phyloP scores from a whole-genome alignment of 2,329 filamentous ascomycete species.

The Colletotrichum coccodes region DNA sequence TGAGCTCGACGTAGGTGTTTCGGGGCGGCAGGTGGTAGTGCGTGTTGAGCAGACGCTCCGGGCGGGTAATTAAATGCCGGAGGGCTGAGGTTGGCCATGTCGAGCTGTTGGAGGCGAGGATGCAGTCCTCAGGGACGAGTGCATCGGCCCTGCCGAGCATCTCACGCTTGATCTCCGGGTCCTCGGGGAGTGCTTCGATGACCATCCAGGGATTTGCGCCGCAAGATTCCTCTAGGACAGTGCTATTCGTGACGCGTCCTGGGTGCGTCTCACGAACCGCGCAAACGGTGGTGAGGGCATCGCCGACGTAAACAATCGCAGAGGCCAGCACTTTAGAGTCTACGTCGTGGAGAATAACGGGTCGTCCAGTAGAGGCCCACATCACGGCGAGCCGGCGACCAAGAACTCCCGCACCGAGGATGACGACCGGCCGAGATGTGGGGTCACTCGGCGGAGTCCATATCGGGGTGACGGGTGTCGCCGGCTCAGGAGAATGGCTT shows the following conservation, averaged over 20 bases:
- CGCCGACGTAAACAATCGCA: slow-evolving; percentile 44
- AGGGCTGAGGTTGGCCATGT: slow-evolving; percentile 42
- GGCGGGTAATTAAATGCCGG: slow-evolving; percentile 34
- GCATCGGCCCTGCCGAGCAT: slow-evolving; percentile 41
- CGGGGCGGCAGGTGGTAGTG: slow-evolving; percentile 47
- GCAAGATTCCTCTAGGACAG: slow-evolving; percentile 36
- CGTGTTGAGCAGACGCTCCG: slow-evolving; percentile 43
- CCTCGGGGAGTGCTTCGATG: slow-evolving; percentile 45
- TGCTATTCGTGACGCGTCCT: slow-evolving; percentile 39
- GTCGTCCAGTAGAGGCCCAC: slow-evolving; percentile 40
- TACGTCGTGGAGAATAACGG: slow-evolving; percentile 42
- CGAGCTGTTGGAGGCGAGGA: slow-evolving; percentile 44
- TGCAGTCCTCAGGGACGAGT: slow-evolving; percentile 39
- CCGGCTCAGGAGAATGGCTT: slow-evolving; percentile 5
- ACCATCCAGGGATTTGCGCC: slow-evolving; percentile 40
- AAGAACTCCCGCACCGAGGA: slow-evolving; percentile 53
- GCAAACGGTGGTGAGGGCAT: slow-evolving; percentile 44
- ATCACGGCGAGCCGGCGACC: slow-evolving; percentile 50
- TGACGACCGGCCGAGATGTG: slow-evolving; percentile 47
- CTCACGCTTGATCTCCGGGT: slow-evolving; percentile 41
- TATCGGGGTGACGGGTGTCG: slow-evolving; percentile 11
- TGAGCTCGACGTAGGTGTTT: slow-evolving; percentile 45
- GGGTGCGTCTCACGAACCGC: slow-evolving; percentile 38
- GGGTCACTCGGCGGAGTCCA: slow-evolving; percentile 42
- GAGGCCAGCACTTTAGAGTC: slow-evolving; percentile 36